Evolutionary conservation across 768 basidiomycete genomes (phyloP).

Genomic region (Mycena floridula): DNA sequence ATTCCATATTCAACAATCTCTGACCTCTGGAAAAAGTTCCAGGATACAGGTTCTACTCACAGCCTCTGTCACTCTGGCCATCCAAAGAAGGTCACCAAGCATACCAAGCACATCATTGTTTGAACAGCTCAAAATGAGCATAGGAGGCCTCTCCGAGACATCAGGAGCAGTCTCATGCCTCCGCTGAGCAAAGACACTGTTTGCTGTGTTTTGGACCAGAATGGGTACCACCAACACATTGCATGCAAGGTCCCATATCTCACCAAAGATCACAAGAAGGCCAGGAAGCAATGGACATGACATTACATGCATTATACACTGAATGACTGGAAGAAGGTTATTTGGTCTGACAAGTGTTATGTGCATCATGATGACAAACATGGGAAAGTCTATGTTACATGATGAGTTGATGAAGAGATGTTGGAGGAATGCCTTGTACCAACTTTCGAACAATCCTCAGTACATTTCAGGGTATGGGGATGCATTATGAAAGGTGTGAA

Average conservation of each 20-base stretch:
- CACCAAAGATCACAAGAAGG: constrained; percentile 2
- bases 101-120: background rate
- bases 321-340: constrained; percentile 10
- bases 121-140: background rate
- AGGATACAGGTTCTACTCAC: background rate
- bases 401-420: constrained; percentile 3
- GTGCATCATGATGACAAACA: constrained; percentile 13
- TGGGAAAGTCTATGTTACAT: constrained; percentile 10
- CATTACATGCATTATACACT: background rate
- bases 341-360: constrained; percentile 19
- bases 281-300: constrained; percentile 10
- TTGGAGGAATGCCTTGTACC: constrained; percentile 9
- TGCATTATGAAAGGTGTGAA: constrained; percentile 8
- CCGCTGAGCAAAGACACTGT: background rate
- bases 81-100: background rate
- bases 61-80: background rate
- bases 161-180: background rate
- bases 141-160: background rate
- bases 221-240: constrained; percentile 9
- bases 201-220: background rate
- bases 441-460: constrained; percentile 5
- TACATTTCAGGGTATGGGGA: constrained; percentile 10
- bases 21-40: background rate
- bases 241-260: constrained; percentile 14
- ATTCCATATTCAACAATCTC: background rate